Base-by-base conservation (phyloP, 805 yeast species). In the Kockiozyma suomiensis region DNA sequence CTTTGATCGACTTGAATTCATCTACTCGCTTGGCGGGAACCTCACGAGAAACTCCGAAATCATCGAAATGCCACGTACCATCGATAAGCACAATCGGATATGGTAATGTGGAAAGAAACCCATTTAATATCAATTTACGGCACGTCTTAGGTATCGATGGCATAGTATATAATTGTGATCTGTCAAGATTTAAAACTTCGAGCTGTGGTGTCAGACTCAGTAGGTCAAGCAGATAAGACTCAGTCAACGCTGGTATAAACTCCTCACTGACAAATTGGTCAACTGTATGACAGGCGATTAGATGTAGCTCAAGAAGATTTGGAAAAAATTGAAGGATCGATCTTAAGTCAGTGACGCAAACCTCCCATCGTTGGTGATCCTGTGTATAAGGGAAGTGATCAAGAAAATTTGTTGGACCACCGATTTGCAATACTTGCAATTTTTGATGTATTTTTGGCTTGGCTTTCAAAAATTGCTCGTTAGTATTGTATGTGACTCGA, bases 131-230 rank as follows among this genome's bases (percentile, higher is more conserved):
- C 21, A 49, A 6, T 13, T 49, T 49, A 13, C 33, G 33, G 17
- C 53, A 49, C n/a, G 45, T 33, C 10, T 15, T n/a, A 8, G 43
- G 53, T 2, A 49, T 49, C 7, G 43, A 37, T 37, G 53, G 53
- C 43, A 49, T 38, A 17, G 17, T 6, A 13, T 15, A n/a, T n/a
- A 49, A 15, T 3, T 26, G 25, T 10, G 43, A 21, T 23, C 43
- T 49, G 26, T 37, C 53, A 15, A 49, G 23, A 25, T 49, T 49
- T 32, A 49, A 17, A 15, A 49, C 53, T n/a, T 49, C 32, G 13
- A 49, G 19, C 26, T 23, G 15, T 8, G 53, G 53, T 12, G 45
- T 49, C 32, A 35, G 17, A 12, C n/a, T 35, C 23, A 3, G 15
- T n/a, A 49, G 37, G 25, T 48, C 41, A 21, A 49, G 10, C 4